Evolutionary conservation across 225 moss, liverwort and hornwort genomes (phyloP).

Genomic region (Takakia lepidozioides): DNA sequence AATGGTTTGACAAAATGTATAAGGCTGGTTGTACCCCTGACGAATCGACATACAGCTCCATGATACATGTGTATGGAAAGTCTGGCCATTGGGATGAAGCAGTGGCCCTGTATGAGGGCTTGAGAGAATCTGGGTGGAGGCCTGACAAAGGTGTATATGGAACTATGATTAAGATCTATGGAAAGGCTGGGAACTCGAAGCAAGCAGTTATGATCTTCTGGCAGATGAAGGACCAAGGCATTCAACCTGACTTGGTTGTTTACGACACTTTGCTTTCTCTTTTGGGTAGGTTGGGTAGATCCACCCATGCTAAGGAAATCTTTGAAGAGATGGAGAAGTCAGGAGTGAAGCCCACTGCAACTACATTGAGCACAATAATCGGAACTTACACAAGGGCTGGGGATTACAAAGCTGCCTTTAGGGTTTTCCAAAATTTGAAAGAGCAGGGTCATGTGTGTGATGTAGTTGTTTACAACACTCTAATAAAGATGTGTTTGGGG

Average conservation of each 20-base stretch:
- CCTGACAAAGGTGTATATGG: constrained; percentile 81
- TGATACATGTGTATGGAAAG: constrained; percentile 79
- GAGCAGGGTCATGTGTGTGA: constrained; percentile 54
- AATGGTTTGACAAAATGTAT: constrained; percentile 85
- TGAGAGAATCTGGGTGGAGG: constrained; percentile 65
- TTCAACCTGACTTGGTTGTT: constrained; percentile 66
- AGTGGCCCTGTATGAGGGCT: constrained; percentile 45
- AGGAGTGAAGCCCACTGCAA: constrained; percentile 69
- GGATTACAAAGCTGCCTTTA: constrained; percentile 55
- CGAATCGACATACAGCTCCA: constrained; percentile 77
- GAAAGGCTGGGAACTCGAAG: constrained; percentile 65
- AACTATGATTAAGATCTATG: constrained; percentile 78
- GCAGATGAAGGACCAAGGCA: constrained; percentile 69
- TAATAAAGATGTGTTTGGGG: constrained; percentile 85
- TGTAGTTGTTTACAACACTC: constrained; percentile 72
- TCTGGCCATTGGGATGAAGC: constrained; percentile 66
- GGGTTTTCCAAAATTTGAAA: constrained; percentile 51
- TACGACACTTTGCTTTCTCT: constrained; percentile 73
- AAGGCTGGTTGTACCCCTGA: constrained; percentile 75
- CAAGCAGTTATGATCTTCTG: constrained; percentile 54
- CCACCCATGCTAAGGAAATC: constrained; percentile 65
- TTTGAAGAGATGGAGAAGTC: constrained; percentile 68
- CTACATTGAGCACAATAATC: constrained; percentile 72
- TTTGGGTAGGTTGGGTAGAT: constrained; percentile 61
- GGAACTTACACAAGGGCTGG: constrained; percentile 67